Conservation (phyloP, 306 rosid genomes). For the Urtica urens region DNA sequence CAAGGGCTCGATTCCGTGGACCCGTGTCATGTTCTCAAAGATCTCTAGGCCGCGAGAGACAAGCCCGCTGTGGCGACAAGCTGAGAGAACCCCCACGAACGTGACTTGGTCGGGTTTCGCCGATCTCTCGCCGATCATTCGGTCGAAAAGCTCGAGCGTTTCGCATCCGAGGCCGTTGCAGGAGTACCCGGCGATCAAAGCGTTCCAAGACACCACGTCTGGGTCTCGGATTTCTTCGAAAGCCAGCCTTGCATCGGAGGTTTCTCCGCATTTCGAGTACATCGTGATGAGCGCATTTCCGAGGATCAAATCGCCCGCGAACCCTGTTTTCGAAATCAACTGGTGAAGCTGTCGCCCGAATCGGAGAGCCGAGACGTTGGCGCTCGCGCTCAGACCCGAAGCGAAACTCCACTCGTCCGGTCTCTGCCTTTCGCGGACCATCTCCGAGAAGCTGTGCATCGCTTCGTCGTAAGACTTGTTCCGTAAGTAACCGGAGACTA, state of each 20-base stretch:
- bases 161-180: constrained; percentile 49
- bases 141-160: constrained; percentile 44
- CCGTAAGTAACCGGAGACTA: constrained; percentile 55
- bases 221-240: constrained; percentile 33
- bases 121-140: constrained; percentile 36
- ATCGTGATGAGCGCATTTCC: constrained; percentile 58
- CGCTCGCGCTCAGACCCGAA: constrained; percentile 59
- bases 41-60: constrained; percentile 35
- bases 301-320: constrained; percentile 42
- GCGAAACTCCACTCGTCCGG: constrained; percentile 59
- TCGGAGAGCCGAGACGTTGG: constrained; percentile 63
- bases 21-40: constrained; percentile 48
- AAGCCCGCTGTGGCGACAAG: constrained; percentile 68
- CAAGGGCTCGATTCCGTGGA: constrained; percentile 41
- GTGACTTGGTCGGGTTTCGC: constrained; percentile 61
- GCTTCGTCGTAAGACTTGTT: constrained; percentile 55
- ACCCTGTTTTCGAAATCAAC: constrained; percentile 49
- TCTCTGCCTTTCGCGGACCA: constrained; percentile 45
- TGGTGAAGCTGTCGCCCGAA: constrained; percentile 67
- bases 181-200: constrained; percentile 69
- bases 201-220: constrained; percentile 75
- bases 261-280: constrained; percentile 65
- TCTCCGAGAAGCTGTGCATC: constrained; percentile 36
- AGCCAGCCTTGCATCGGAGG: constrained; percentile 35
- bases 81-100: constrained; percentile 58